These are phyloP conservation scores for Pulveroboletus ravenelii DNA, from an alignment of 768 basidiomycete genomes.

Conservation along the genomic window DNA sequence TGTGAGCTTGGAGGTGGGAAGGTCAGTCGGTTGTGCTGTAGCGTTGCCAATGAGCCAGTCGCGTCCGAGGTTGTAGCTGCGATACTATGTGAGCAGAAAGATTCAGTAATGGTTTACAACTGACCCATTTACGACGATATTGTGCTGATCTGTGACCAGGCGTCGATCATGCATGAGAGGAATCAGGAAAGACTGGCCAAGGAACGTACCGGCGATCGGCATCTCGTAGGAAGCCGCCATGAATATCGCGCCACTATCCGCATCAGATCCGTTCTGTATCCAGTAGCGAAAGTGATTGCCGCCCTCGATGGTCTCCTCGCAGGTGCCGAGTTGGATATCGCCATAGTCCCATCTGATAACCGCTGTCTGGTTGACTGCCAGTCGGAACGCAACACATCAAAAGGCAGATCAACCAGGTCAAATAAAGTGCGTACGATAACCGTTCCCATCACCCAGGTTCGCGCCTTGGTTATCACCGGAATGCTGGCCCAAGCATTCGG, in stretches of 20 bases:
- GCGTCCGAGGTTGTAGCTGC: constrained; percentile 74
- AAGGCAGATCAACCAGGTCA: background rate
- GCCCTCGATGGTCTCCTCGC: constrained; percentile 79
- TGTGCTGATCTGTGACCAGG: constrained; percentile 46
- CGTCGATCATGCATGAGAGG: background rate
- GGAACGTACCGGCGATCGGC: constrained; percentile 51
- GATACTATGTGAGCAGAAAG: background rate
- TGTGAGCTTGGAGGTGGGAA: constrained; percentile 24
- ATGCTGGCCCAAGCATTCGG: constrained; percentile 84
- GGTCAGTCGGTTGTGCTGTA: constrained; percentile 40
- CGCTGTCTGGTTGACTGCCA: constrained; percentile 72
- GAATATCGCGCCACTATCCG: constrained; percentile 69
- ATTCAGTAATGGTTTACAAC: background rate
- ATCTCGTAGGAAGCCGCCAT: constrained; percentile 72
- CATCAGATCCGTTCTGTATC: constrained; percentile 65
- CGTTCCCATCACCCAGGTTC: constrained; percentile 81
- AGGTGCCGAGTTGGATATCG: constrained; percentile 76
- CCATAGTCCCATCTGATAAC: constrained; percentile 86
- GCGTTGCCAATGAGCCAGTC: constrained; percentile 87
- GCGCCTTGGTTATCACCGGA: constrained; percentile 63
- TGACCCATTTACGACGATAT: constrained; percentile 70
- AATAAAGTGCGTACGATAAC: constrained; percentile 47
- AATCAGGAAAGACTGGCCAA: constrained; percentile 6
- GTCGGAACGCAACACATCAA: background rate
- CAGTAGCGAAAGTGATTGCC: constrained; percentile 90